Evolutionary conservation across 371 early-diverging fungal genomes (phyloP), one percentile per base, ranked within the genome.

Genomic region (Mucor mucedo): DNA sequence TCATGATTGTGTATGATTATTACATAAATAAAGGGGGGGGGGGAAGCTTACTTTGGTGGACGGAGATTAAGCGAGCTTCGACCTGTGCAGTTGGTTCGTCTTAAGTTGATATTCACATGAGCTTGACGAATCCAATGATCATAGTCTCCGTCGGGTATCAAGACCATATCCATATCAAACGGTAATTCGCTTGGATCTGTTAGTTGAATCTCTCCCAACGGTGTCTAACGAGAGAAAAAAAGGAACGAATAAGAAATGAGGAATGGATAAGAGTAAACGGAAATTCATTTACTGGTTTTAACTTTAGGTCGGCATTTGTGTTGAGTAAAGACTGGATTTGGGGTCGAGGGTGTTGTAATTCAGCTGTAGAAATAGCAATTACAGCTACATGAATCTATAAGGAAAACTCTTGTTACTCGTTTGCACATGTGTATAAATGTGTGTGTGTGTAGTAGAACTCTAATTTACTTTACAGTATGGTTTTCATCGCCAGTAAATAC

Each of bases 401-500:
- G 21, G 41, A 14, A 48, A 52, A 45, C 21, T 21, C 21, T 21
- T 21, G 21, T 21, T 21, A 21, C 21, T 21, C 21, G 21, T 21
- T 21, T 21, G 21, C 21, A 21, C 21, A 21, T 21, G 21, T 21
- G 21, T 21, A 21, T 21, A 32, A 38, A 3, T 39, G 2, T 32
- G 16, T 50, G 35, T 13, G n/a, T n/a, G n/a, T 9, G 4, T n/a
- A 29, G 55, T 52, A n/a, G 49, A 28, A 40, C 3, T 28, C 16
- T 14, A 21, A 21, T 50, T 14, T 53, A 5, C n/a, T 33, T 55
- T 79, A 85, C 89, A 61, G 69, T 70, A 52, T 89, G 87, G 6
- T 58, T 60, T n/a, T 78, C 77, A 57, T 86, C 87, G 5, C 87
- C 89, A 0, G 89, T 89, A 62, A 87, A 89, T 27, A 87, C 85